These are phyloP conservation scores for Ambrosiella cleistominuta DNA, from an alignment of 2,329 filamentous ascomycete genomes.

Conservation along the genomic window DNA sequence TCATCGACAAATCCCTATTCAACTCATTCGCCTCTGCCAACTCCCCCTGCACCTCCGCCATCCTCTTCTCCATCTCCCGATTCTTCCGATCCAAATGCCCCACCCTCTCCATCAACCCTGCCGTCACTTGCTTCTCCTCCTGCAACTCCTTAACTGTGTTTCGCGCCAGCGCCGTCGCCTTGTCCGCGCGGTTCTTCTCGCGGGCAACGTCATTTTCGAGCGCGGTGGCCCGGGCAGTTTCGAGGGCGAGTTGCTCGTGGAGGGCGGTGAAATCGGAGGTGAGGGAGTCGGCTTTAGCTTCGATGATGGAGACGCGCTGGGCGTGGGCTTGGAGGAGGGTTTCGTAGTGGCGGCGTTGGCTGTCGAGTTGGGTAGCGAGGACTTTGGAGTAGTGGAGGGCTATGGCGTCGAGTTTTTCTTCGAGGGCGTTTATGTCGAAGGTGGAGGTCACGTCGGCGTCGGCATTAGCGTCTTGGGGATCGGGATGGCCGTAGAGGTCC, in stretches of 20 bases:
- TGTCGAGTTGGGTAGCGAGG: slow-evolving; percentile 80
- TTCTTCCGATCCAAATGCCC: slow-evolving; percentile 51
- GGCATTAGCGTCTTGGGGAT: neutral
- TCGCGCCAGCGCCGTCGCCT: slow-evolving; percentile 59
- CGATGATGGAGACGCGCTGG: slow-evolving; percentile 45
- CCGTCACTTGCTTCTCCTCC: slow-evolving; percentile 73
- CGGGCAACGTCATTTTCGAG: slow-evolving; percentile 26
- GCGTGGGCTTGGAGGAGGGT: slow-evolving; percentile 68
- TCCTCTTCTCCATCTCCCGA: slow-evolving; percentile 36
- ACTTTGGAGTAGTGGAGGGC: slow-evolving; percentile 90
- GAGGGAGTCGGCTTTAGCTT: slow-evolving; percentile 22
- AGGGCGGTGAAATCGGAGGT: neutral
- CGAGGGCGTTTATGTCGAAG: slow-evolving; percentile 52
- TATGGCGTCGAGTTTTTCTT: slow-evolving; percentile 48
- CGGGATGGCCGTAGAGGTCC: slow-evolving; percentile 48
- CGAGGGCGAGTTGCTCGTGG: neutral
- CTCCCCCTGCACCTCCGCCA: slow-evolving; percentile 23
- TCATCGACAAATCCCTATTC: neutral
- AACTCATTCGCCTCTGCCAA: neutral
- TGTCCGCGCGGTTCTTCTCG: slow-evolving; percentile 48
- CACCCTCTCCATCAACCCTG: slow-evolving; percentile 68
- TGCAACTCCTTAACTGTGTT: slow-evolving; percentile 57
- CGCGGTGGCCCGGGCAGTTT: neutral
- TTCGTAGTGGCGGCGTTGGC: slow-evolving; percentile 69
- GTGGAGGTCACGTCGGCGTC: slow-evolving; percentile 7